A percentile compares a stretch with the other conserved stretches of the same genome.
These are phyloP conservation scores for Globisporangium cystogenes DNA, from an alignment of 352 stramenopile genomes.

Conservation along the genomic window DNA sequence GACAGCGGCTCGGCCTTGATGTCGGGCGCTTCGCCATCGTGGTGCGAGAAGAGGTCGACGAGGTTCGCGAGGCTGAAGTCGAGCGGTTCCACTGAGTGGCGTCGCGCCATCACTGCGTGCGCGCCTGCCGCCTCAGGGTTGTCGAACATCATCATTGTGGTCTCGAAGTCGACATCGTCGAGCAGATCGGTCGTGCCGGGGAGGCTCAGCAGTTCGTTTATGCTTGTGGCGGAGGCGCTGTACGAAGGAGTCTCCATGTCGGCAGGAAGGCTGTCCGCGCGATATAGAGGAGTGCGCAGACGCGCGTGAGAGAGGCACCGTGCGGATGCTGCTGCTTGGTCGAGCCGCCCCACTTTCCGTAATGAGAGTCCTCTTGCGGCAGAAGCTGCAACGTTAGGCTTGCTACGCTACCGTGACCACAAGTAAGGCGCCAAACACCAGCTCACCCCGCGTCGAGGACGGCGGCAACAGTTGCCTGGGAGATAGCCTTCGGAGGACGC, in stretches of 20 bases:
- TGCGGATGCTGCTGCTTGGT: slow-evolving; percentile 1
- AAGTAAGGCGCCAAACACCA: background rate
- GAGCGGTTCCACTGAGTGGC: slow-evolving; percentile 32
- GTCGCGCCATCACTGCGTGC: background rate
- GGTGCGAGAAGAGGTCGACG: slow-evolving; percentile 33
- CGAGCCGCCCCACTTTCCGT: background rate
- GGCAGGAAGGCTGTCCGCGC: background rate
- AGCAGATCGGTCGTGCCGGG: slow-evolving; percentile 37
- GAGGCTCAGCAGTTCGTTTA: slow-evolving; percentile 42
- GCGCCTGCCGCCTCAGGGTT: slow-evolving; percentile 5
- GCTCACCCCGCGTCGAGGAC: background rate
- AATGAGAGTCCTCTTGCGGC: slow-evolving; percentile 2
- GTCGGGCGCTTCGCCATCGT: slow-evolving; percentile 19
- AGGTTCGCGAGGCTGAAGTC: slow-evolving; percentile 40
- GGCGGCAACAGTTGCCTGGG: too few relatives aligned
- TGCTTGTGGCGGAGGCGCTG: slow-evolving; percentile 14
- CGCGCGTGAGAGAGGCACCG: background rate
- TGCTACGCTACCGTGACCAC: background rate
- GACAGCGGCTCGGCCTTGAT: slow-evolving; percentile 9
- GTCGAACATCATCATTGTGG: slow-evolving; percentile 63
- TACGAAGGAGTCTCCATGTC: slow-evolving; percentile 3
- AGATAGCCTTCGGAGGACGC: background rate
- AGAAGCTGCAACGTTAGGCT: background rate
- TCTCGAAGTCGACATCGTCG: slow-evolving; percentile 60
- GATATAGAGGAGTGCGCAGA: background rate